phyloP scores from a whole-genome alignment of 495 filamentous ascomycete species.

The Xeromyces bisporus region DNA sequence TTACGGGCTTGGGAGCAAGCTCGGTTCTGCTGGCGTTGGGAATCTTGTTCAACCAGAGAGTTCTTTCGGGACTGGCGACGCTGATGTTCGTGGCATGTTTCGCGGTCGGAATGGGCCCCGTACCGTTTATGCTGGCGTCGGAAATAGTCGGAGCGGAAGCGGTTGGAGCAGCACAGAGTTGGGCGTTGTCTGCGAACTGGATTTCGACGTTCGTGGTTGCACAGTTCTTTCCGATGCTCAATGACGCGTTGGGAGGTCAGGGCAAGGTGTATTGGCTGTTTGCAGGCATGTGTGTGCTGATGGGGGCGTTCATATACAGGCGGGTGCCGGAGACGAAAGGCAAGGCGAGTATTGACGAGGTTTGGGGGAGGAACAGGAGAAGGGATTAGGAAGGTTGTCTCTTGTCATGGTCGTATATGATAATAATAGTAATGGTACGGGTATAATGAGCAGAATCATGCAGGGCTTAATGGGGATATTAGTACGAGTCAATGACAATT shows the following conservation, averaged over 20 bases:
- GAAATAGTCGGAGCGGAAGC: slow-evolving; percentile 80
- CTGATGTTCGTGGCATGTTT: slow-evolving; percentile 78
- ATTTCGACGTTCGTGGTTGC: slow-evolving; percentile 80
- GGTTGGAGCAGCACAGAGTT: slow-evolving; percentile 74
- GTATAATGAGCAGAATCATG: no score
- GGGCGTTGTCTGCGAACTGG: slow-evolving; percentile 76
- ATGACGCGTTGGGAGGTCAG: slow-evolving; percentile 50
- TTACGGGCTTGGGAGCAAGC: slow-evolving; percentile 64
- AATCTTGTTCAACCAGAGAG: slow-evolving; percentile 48
- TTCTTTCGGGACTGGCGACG: slow-evolving; percentile 62
- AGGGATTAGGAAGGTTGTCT: slow-evolving; percentile 12
- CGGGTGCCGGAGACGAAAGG: slow-evolving; percentile 74
- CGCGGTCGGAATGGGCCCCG: slow-evolving; percentile 77
- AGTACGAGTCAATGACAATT: no score
- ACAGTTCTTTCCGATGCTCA: slow-evolving; percentile 81
- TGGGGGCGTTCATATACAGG: slow-evolving; percentile 47
- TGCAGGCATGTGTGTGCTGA: slow-evolving; percentile 48
- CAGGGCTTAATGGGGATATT: no score
- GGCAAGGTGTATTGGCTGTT: slow-evolving; percentile 85
- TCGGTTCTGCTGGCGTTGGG: slow-evolving; percentile 59
- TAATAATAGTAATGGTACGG: no score
- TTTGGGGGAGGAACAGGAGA: slow-evolving; percentile 51
- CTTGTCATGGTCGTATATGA: no score
- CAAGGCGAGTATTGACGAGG: slow-evolving; percentile 65
- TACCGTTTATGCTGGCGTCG: slow-evolving; percentile 83